These are phyloP conservation scores for Mucor indicus DNA, from an alignment of 371 early-diverging fungal species.

Conservation along the genomic window DNA sequence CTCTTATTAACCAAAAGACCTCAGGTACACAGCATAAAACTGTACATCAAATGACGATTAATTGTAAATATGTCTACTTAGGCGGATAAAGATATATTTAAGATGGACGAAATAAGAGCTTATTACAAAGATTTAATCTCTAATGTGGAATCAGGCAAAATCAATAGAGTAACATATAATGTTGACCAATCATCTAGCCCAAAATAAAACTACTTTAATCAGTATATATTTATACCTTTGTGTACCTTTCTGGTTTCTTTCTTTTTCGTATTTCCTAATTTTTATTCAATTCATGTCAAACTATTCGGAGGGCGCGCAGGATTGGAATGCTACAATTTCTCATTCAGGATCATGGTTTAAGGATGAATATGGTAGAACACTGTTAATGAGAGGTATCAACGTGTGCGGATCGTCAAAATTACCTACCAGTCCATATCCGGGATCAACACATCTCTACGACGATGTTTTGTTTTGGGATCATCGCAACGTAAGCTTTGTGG, in stretches of 20 bases:
- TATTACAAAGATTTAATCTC: conserved; percentile 34
- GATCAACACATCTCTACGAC: conserved; percentile 52
- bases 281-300: background rate
- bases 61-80: background rate
- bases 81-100: conserved; percentile 39
- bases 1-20: conserved; percentile 27
- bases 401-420: conserved; percentile 64
- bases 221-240: too few species aligned
- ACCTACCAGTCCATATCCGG: conserved; percentile 53
- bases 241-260: too few species aligned
- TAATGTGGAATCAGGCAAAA: conserved; percentile 22
- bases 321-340: conserved; percentile 18
- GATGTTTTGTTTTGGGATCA: conserved; percentile 61
- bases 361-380: conserved; percentile 48
- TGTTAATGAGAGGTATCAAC: conserved; percentile 66
- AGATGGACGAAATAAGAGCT: conserved; percentile 28
- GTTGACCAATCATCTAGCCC: too few species aligned
- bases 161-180: background rate
- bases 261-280: too few species aligned
- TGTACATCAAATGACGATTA: background rate
- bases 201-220: too few species aligned
- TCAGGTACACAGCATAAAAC: conserved; percentile 23
- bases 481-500: conserved; percentile 59
- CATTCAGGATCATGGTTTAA: conserved; percentile 49
- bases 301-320: conserved; percentile 23